Evolutionary conservation across 768 basidiomycete species (phyloP).

Genomic region (Amanita molliuscula): DNA sequence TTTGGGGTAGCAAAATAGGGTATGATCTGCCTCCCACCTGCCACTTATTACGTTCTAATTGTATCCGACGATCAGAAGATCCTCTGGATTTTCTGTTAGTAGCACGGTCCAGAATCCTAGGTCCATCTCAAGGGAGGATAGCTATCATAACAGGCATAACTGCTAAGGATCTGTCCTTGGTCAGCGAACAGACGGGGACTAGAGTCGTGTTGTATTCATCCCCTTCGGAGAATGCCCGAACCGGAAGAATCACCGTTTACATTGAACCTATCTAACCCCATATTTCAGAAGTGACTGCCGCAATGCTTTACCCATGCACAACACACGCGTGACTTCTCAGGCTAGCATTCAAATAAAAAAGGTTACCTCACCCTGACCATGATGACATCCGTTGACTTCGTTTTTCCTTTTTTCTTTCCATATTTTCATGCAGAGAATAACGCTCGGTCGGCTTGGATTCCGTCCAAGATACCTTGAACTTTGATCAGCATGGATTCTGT

Average conservation of each 20-base stretch:
- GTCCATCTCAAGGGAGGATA: conserved; percentile 13
- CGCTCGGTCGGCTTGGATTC: no score
- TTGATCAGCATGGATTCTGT: no score
- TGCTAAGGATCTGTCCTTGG: conserved; percentile 16
- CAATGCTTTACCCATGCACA: conserved; percentile 29
- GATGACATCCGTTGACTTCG: conserved; percentile 22
- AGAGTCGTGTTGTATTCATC: conserved; percentile 17
- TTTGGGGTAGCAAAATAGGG: background rate
- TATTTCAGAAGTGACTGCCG: conserved; percentile 14
- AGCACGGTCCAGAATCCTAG: conserved; percentile 9
- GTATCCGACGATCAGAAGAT: background rate
- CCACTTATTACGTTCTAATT: background rate
- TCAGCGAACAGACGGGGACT: conserved; percentile 16
- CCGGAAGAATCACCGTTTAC: conserved; percentile 11
- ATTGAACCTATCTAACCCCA: conserved; percentile 3
- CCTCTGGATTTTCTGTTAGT: background rate
- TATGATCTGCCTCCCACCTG: background rate
- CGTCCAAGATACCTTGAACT: no score
- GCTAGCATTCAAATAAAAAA: conserved; percentile 20
- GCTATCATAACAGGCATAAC: conserved; percentile 15
- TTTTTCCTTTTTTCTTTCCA: background rate
- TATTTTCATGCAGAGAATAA: background rate
- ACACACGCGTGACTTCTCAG: conserved; percentile 24
- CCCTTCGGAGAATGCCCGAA: conserved; percentile 14
- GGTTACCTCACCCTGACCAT: conserved; percentile 24